Percentiles rank a stretch among this genome's conserved stretches.
Conservation (phyloP, 1,284 basidiomycete genomes). For the Pterulicium gracile region DNA sequence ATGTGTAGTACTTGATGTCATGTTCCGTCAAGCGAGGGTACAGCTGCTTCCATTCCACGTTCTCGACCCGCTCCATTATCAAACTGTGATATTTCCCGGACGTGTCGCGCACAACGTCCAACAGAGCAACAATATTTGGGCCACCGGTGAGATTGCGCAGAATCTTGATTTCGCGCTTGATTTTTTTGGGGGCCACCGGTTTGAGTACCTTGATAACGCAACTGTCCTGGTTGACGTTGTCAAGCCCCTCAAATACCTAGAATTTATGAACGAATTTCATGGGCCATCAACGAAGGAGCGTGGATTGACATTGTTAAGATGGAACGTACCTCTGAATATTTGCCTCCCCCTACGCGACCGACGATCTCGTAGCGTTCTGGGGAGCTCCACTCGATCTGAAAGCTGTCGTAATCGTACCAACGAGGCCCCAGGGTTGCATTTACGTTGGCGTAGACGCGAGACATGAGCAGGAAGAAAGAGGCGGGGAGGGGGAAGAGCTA, state of each 20-base stretch:
- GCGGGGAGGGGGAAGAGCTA: too few species aligned
- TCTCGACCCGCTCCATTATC: conserved; percentile 79
- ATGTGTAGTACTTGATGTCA: conserved; percentile 80
- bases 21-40: conserved; percentile 67
- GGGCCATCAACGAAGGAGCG: too few species aligned
- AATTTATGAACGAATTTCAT: too few species aligned
- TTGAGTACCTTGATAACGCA: conserved; percentile 89
- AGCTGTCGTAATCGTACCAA: conserved; percentile 53
- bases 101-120: conserved; percentile 78
- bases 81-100: conserved; percentile 74
- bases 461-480: conserved; percentile 23
- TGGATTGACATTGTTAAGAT: too few species aligned
- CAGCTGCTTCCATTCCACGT: conserved; percentile 77
- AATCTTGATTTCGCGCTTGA: conserved; percentile 90
- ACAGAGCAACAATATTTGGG: conserved; percentile 72
- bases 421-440: conserved; percentile 32
- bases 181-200: conserved; percentile 87
- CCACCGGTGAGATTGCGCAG: conserved; percentile 80
- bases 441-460: conserved; percentile 36
- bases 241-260: conserved; percentile 80
- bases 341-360: conserved; percentile 69
- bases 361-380: conserved; percentile 80
- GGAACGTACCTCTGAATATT: conserved; percentile 57
- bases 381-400: conserved; percentile 62
- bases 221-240: conserved; percentile 68